These are phyloP conservation scores for Phialemoniopsis sp. DNA, from an alignment of 2,329 filamentous ascomycete genomes.

Conservation along the genomic window DNA sequence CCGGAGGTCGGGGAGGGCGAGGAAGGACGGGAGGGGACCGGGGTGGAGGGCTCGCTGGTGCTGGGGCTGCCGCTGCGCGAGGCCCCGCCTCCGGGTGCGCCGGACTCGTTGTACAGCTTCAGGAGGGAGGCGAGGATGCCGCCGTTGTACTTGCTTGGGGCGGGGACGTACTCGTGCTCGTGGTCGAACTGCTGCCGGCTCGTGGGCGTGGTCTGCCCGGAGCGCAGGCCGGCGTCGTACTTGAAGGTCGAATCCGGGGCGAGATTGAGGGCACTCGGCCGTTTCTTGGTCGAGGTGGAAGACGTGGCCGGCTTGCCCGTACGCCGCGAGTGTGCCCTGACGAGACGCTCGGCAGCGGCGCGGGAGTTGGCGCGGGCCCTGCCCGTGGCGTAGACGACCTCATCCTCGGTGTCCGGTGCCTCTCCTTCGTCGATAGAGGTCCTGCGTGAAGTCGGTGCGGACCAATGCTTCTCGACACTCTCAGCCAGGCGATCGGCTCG, in stretches of 20 bases:
- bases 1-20: conserved; percentile 30
- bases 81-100: conserved; percentile 4
- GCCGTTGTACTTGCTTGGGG: conserved; percentile 64
- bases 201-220: conserved; percentile 21
- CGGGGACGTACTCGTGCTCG: conserved; percentile 60
- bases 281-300: conserved; percentile 12
- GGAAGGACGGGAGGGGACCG: conserved; percentile 34
- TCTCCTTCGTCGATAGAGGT: conserved; percentile 15
- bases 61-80: conserved; percentile 13
- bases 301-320: neutral
- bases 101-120: conserved; percentile 60
- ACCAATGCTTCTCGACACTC: conserved; percentile 21
- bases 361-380: conserved; percentile 1
- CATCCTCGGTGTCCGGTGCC: conserved; percentile 1
- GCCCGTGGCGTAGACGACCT: conserved; percentile 3
- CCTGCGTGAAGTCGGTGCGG: conserved; percentile 18
- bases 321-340: conserved; percentile 9
- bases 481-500: conserved; percentile 27
- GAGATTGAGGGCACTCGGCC: conserved; percentile 5
- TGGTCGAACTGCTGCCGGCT: conserved; percentile 58
- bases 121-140: conserved; percentile 71
- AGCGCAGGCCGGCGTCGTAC: conserved; percentile 26
- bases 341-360: conserved; percentile 10
- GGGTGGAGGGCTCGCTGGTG: conserved; percentile 35
- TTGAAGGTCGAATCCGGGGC: conserved; percentile 19